Evolutionary conservation across 768 basidiomycete genomes (phyloP), one percentile per base, ranked within the genome.

Genomic region (Lactarius hatsudake): DNA sequence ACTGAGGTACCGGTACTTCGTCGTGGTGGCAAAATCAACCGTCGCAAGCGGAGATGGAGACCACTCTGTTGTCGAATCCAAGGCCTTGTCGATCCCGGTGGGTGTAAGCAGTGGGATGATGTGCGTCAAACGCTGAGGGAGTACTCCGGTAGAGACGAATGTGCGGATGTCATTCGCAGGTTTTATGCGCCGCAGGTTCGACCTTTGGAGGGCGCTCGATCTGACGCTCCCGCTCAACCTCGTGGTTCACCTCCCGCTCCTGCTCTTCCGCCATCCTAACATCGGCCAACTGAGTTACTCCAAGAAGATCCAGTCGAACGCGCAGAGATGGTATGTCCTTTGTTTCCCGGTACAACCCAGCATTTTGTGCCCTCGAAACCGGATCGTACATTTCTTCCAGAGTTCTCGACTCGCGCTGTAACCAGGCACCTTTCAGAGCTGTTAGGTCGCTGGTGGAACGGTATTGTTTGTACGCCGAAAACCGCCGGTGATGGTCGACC

Each of bases 251-350:
- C 28, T 65, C 64, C 7, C 64, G 56, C 9, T 65, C 64, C 32
- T 65, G 64, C 34, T 65, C 64, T 28, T 65, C 64, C 1, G 64
- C 56, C 45, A 65, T 58, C 34, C 58, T 32, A 30, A 58, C 45
- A 5, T 54, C 48, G 3, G 32, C 34, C 23, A 65, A 13, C n/a
- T 48, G n/a, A 13, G 45, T 34, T 10, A 51, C 34, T 18, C 64
- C 64, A 51, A 65, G 62, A 23, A 2, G 42, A 20, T 43, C 13
- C 40, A 63, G 15, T 20, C 62, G 42, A 3, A 36, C 32, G 2
- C 55, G 18, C 9, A 57, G 18, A 13, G 54, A 26, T 1, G 55
- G 55, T 18, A 63, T 56, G 30, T 20, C 15, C 5, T 63, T 2
- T 34, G 34, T 36, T 5, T 57, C 42, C 12, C 13, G 20, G 42